Conservation (phyloP, 2,329 filamentous ascomycete species). For the Claviceps capensis region DNA sequence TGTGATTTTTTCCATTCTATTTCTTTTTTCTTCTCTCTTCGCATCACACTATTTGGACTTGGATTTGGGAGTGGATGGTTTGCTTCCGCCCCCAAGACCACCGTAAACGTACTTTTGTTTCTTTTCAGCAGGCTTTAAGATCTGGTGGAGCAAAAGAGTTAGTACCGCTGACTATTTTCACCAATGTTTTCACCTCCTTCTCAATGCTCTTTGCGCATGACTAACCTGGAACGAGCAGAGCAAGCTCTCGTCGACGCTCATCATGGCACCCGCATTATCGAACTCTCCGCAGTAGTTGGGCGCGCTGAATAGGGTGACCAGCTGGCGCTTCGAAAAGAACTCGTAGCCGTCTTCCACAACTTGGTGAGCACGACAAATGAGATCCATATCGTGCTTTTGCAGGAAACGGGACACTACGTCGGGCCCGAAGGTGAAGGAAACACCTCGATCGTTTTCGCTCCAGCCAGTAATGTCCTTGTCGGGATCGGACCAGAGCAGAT, state of each 20-base stretch:
- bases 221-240: conserved; percentile 95
- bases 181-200: background rate
- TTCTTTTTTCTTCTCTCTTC: conserved; percentile 1
- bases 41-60: conserved; percentile 11
- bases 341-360: conserved; percentile 99
- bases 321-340: conserved; percentile 96
- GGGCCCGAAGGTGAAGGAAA: conserved; percentile 95
- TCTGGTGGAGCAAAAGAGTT: conserved; percentile 38
- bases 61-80: conserved; percentile 12
- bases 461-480: conserved; percentile 99
- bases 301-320: conserved; percentile 94
- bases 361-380: conserved; percentile 97
- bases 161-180: background rate
- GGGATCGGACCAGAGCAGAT: conserved; percentile 95
- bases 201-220: conserved; percentile 1
- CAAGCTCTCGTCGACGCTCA: conserved; percentile 97
- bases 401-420: conserved; percentile 95
- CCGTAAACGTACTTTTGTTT: conserved; percentile 98
- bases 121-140: conserved; percentile 99
- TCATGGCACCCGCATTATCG: conserved; percentile 98
- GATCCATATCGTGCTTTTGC: conserved; percentile 98
- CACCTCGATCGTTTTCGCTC: conserved; percentile 97
- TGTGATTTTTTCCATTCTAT: background rate
- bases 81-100: conserved; percentile 45
- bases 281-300: conserved; percentile 99